Evolutionary conservation across 345 rosid genomes (phyloP).

Genomic region (Citrus unshiu): DNA sequence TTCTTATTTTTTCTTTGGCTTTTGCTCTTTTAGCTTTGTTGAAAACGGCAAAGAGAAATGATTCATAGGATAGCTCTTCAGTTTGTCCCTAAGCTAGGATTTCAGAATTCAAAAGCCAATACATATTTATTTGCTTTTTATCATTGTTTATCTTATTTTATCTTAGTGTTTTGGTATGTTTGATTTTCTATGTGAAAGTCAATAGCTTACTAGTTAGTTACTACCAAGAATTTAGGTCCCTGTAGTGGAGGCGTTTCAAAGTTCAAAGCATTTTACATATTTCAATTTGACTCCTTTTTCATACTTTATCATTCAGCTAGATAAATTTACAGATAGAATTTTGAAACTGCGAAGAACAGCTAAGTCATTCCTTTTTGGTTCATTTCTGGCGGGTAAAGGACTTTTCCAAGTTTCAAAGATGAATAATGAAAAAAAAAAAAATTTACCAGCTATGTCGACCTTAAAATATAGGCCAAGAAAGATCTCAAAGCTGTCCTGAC

Average conservation of each 20-base stretch:
- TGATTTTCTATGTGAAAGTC: no score
- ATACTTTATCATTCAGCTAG: background rate
- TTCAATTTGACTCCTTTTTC: background rate
- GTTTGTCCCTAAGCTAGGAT: no score
- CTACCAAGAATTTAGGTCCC: no score
- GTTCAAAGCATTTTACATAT: no score
- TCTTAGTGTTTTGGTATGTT: no score
- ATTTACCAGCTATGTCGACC: conserved; percentile 76
- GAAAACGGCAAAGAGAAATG: background rate
- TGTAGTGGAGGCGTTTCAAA: no score
- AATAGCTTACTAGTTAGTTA: no score
- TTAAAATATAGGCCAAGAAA: conserved; percentile 86
- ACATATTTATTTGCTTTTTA: no score
- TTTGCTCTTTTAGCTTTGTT: background rate
- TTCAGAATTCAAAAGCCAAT: no score
- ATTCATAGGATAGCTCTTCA: background rate
- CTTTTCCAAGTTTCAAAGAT: conserved; percentile 31
- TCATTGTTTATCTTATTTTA: no score
- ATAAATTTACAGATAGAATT: no score
- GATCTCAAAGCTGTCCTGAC: conserved; percentile 79
- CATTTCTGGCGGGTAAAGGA: background rate
- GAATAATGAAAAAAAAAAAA: conserved; percentile 76
- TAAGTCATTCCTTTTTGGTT: background rate
- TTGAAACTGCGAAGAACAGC: background rate
- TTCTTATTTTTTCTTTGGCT: no score